Evolutionary conservation across 2,329 filamentous ascomycete species (phyloP).

Genomic region (Zymoseptoria ardabiliae): DNA sequence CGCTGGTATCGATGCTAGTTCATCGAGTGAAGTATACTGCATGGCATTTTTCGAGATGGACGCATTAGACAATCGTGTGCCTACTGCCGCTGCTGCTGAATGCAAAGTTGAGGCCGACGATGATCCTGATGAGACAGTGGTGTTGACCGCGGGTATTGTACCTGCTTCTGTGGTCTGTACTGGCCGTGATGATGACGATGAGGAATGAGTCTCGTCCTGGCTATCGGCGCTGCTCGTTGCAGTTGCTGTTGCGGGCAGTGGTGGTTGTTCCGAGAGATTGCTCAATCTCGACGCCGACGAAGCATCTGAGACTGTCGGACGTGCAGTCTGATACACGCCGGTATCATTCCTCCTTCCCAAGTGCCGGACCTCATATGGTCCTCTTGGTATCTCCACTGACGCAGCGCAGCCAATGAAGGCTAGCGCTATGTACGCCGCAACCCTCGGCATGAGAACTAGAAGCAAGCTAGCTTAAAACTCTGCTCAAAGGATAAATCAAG

Average conservation of each 20-base stretch:
- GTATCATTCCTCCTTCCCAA: neutral
- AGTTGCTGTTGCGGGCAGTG: neutral
- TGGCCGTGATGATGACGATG: neutral
- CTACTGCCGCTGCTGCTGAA: neutral
- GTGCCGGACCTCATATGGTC: neutral
- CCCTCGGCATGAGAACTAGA: neutral
- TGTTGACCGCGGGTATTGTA: neutral
- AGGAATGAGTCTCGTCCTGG: neutral
- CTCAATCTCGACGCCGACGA: neutral
- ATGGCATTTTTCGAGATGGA: neutral
- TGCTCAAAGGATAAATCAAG: neutral
- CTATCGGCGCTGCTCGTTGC: neutral
- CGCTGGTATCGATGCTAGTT: neutral
- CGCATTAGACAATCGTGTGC: neutral
- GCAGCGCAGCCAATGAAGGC: neutral
- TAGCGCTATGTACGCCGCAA: neutral
- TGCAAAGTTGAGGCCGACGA: neutral
- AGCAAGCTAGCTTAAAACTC: neutral
- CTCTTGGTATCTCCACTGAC: neutral
- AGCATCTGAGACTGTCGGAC: neutral
- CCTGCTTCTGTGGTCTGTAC: neutral
- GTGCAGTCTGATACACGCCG: neutral
- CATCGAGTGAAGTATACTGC: neutral
- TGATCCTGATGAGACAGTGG: neutral
- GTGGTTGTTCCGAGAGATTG: neutral